Base-by-base conservation (phyloP, 805 yeast genomes). In the Yarrowia hollandica region DNA sequence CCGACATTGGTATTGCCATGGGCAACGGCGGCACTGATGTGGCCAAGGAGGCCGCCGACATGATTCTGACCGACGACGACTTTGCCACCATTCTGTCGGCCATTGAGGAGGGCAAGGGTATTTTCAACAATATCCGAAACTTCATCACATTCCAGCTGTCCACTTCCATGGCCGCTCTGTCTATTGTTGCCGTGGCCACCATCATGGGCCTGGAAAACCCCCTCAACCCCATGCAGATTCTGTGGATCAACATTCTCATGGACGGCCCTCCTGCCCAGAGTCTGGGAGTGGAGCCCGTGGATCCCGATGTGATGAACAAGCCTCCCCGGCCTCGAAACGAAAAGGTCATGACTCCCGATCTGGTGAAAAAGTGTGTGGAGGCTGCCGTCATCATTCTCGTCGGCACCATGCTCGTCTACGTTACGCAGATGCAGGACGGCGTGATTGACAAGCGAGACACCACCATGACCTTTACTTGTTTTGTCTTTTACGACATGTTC, bases 211-310 rank as follows among this genome's bases (percentile, higher is more conserved):
- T 92, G 61, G 96, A 97, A 54, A 91, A 90, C 66, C 99, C 99
- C 10, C 79, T 92, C 66, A 92, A 92, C 70, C 97, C 99, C 25
- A 92, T 92, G 99, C 98, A 94, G 77, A 94, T 92, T 66, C 77
- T 92, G 67, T 92, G 98, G 97, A 92, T 92, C 71, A 92, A 92
- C 71, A 94, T 92, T 63, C 79, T 92, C 60, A 92, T 92, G 99
- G 99, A 92, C 75, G 99, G 99, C 1, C 99, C 99, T 10, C 99
- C 99, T 4, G 98, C 98, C 1, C 99, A 92, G 75, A 88, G 96
- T 0, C 77, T 92, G 41, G 99, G 99, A 61, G 98, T 94, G 28
- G 99, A 92, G 74, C 96, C 97, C 0, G 98, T 92, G 12, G 98
- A 92, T 69, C 90, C 87, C 62, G 96, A 87, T 70, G 96, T 92